Evolutionary conservation across 2,329 filamentous ascomycete genomes (phyloP), one percentile per base, ranked within the genome.

Genomic region (Salinomyces thailandicus): DNA sequence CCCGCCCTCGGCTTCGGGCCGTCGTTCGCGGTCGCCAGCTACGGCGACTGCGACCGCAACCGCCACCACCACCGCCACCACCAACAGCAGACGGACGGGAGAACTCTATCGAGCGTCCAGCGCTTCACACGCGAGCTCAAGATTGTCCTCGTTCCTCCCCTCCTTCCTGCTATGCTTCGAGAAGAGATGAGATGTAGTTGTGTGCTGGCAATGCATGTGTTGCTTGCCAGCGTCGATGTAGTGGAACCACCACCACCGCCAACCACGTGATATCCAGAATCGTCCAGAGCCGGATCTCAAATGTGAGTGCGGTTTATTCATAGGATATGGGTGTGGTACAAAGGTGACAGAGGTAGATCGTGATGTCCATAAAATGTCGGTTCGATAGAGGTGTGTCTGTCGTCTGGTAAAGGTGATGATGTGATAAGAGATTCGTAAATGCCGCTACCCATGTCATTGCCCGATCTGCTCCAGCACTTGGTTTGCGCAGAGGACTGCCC

Each of bases 381-480:
- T 7, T 24, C 7, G 20, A 24, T 24, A n/a, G n/a, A 24, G 22
- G 9, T 26, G 22, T 26, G n/a, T 8, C 22, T 26, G 22, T 26
- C 22, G 22, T 26, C 22, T n/a, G 22, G 9, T 26, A n/a, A 7
- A 7, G 22, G 9, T 26, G 22, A 26, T 9, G 22, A n/a, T 26
- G 20, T n/a, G 22, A 26, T n/a, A 26, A 29, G 31, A 29, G 5
- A 18, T 18, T 31, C 34, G 16, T 6, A 44, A 45, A 26, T n/a
- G 22, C 16, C 38, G 33, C 42, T 45, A 49, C 46, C 48, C 49
- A 44, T 58, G 50, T 57, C 54, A 56, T 48, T 54, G 51, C 52
- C 52, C 48, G 52, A 42, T 50, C 53, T 51, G 44, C 50, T 31
- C 55, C 54, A 58, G 55, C 54, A 50, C 54, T 57, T 57, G 54